These are phyloP conservation scores for Phytophthora fragariaefolia DNA, from an alignment of 352 stramenopile species.

Conservation along the genomic window DNA sequence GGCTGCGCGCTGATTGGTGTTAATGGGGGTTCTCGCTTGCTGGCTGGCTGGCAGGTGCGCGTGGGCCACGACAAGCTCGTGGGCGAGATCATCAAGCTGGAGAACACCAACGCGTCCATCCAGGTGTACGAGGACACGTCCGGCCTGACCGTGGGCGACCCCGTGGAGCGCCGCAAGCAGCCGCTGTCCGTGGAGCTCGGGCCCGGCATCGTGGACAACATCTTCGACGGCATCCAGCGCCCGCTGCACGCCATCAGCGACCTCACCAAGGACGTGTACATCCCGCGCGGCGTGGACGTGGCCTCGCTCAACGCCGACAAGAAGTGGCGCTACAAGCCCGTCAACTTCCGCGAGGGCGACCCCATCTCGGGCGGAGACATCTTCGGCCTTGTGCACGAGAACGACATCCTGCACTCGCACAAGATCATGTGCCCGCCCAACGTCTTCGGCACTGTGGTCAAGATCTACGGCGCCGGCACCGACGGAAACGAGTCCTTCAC, in stretches of 20 bases:
- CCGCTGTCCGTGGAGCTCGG: conserved; percentile 98
- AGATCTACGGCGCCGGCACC: conserved; percentile 96
- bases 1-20: too few relatives aligned
- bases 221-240: conserved; percentile 99
- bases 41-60: conserved; percentile 95
- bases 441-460: conserved; percentile 98
- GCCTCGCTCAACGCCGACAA: conserved; percentile 94
- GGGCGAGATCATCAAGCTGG: conserved; percentile 99
- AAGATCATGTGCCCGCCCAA: conserved; percentile 99
- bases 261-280: conserved; percentile 96
- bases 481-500: conserved; percentile 97
- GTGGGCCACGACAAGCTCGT: conserved; percentile 99
- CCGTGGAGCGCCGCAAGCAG: conserved; percentile 97
- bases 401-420: conserved; percentile 98
- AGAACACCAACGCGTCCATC: conserved; percentile 99
- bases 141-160: conserved; percentile 98
- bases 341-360: conserved; percentile 94
- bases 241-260: conserved; percentile 97
- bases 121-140: conserved; percentile 99
- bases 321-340: conserved; percentile 95
- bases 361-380: conserved; percentile 98
- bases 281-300: conserved; percentile 97
- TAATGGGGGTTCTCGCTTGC: too few relatives aligned
- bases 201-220: conserved; percentile 99
- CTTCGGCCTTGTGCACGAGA: conserved; percentile 98